Conservation (phyloP, 2,329 filamentous ascomycete species). For the Colletotrichum sp. region DNA sequence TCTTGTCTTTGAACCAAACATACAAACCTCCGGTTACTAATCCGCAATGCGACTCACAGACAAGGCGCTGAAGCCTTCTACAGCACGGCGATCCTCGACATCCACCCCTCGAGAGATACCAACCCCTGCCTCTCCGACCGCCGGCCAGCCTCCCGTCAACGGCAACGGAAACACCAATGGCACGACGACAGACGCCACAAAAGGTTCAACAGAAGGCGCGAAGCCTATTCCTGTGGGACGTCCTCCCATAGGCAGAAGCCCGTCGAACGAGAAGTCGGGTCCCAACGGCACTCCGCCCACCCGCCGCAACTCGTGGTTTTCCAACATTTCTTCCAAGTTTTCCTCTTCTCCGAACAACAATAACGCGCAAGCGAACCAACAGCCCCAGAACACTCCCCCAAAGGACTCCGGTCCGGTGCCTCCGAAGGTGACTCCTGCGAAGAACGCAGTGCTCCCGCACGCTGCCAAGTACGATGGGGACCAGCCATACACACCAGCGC, state of each 20-base stretch:
- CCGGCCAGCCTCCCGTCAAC: not conserved
- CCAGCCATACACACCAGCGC: conserved; percentile 75
- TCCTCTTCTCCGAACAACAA: conserved; percentile 59
- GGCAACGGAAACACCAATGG: conserved; percentile 12
- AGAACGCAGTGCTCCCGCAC: conserved; percentile 66
- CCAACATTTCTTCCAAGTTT: conserved; percentile 92
- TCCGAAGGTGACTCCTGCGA: conserved; percentile 54
- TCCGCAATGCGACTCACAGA: conserved; percentile 16
- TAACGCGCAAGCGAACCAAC: conserved; percentile 37
- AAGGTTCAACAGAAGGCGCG: conserved; percentile 11
- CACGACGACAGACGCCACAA: conserved; percentile 1
- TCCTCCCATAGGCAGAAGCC: conserved; percentile 32
- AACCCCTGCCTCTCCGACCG: conserved; percentile 3
- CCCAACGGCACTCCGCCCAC: conserved; percentile 41
- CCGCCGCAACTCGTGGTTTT: conserved; percentile 87
- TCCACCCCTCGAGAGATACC: conserved; percentile 7
- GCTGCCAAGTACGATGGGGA: conserved; percentile 61
- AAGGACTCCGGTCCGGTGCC: conserved; percentile 32
- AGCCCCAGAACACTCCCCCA: conserved; percentile 35
- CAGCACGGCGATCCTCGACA: conserved; percentile 6
- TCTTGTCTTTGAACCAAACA: not conserved
- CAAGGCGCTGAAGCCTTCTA: conserved; percentile 5
- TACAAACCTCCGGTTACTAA: not conserved
- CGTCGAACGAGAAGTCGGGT: conserved; percentile 34
- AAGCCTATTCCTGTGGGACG: conserved; percentile 34